Conservation (phyloP, 768 basidiomycete genomes). For the Solioccasus polychromus region DNA sequence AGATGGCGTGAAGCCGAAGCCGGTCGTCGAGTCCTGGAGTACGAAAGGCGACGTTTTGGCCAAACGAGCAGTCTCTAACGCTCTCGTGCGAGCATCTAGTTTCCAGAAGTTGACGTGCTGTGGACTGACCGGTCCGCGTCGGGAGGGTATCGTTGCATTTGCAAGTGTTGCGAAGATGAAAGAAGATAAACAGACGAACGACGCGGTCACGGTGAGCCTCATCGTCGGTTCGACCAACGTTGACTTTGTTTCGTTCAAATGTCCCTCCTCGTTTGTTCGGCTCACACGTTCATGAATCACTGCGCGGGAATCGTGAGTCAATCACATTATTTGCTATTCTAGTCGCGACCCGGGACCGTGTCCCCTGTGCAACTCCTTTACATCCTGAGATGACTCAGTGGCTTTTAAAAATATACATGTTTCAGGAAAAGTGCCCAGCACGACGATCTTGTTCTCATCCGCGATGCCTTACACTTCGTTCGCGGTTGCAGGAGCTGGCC, state of each 20-base stretch:
- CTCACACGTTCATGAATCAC: neutral
- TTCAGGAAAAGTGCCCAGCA: neutral
- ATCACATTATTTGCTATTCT: too few relatives aligned
- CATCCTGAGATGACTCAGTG: too few relatives aligned
- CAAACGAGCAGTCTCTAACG: slow-evolving; percentile 13
- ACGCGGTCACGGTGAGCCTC: slow-evolving; percentile 13
- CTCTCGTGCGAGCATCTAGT: slow-evolving; percentile 33
- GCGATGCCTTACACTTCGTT: slow-evolving; percentile 34
- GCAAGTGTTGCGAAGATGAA: slow-evolving; percentile 10
- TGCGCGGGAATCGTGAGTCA: too few relatives aligned
- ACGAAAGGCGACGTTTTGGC: slow-evolving; percentile 16
- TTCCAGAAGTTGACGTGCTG: slow-evolving; percentile 69
- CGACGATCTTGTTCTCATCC: neutral
- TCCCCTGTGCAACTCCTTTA: too few relatives aligned
- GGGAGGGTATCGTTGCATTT: slow-evolving; percentile 8
- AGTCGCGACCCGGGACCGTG: too few relatives aligned
- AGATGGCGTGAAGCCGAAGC: slow-evolving; percentile 5
- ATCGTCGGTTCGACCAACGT: too few relatives aligned
- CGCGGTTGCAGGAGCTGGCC: slow-evolving; percentile 35
- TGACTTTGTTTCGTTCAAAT: too few relatives aligned
- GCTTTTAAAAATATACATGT: slow-evolving; percentile 7
- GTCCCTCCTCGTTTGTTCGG: neutral
- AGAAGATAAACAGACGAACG: slow-evolving; percentile 9
- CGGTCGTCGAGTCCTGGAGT: slow-evolving; percentile 19
- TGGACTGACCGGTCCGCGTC: slow-evolving; percentile 36